These are phyloP conservation scores for Cutaneotrichosporon sp. DNA, from an alignment of 1,284 basidiomycete genomes.

Conservation along the genomic window DNA sequence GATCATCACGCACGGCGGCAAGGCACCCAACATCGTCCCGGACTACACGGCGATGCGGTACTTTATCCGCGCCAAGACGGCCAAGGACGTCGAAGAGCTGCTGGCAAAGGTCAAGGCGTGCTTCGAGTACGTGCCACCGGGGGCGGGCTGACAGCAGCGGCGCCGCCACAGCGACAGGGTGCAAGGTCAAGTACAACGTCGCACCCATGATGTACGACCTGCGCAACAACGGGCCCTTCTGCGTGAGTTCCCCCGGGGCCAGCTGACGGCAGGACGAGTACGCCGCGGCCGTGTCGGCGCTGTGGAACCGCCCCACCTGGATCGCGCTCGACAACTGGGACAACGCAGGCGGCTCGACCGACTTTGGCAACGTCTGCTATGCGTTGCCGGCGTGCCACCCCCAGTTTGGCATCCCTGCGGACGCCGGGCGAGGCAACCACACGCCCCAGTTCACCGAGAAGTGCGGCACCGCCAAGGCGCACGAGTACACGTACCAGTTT, in stretches of 20 bases:
- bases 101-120: constrained; percentile 61
- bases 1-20: constrained; percentile 59
- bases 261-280: constrained; percentile 14
- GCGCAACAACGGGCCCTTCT: constrained; percentile 37
- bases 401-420: constrained; percentile 23
- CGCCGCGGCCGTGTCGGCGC: constrained; percentile 10
- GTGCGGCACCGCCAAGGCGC: constrained; percentile 26
- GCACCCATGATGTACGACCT: constrained; percentile 60
- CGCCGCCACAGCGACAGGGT: constrained; percentile 69
- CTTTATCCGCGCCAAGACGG: constrained; percentile 66
- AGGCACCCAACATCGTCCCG: constrained; percentile 66
- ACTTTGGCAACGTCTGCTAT: constrained; percentile 29
- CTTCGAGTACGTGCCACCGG: constrained; percentile 55
- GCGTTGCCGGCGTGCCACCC: constrained; percentile 31
- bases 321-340: constrained; percentile 15
- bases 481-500: constrained; percentile 41
- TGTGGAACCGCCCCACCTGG: constrained; percentile 1
- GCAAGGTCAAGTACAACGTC: constrained; percentile 60
- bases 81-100: constrained; percentile 60
- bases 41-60: constrained; percentile 71
- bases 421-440: constrained; percentile 29
- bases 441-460: constrained; percentile 29
- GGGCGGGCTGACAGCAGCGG: background rate
- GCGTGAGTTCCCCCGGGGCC: background rate
- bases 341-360: constrained; percentile 15